Evolutionary conservation across 108 stramenopile genomes (phyloP), one percentile per base, ranked within the genome.

Genomic region (Fistulifera pelliculosa): DNA sequence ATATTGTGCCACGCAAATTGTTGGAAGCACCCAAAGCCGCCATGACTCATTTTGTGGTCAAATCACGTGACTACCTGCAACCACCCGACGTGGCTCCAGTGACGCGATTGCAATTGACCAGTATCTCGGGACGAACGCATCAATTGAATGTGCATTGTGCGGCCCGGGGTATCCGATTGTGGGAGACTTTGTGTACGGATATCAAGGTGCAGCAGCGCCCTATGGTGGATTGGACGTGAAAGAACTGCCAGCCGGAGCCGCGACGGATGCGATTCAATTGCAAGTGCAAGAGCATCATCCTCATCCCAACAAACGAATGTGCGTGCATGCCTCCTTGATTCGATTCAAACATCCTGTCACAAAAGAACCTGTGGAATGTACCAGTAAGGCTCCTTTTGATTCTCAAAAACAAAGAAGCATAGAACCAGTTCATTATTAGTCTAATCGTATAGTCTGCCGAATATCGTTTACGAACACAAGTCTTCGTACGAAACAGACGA

Each of bases 151-250:
- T 86, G 15, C 91, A 93, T 52, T 71, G 75, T 58, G 87, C 91
- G 3, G 83, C 83, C 11, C 76, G 85, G 69, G 91, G 91, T 12
- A 93, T 71, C 85, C 91, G 2, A 89, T 93, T 66, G 80, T 93
- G 8, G 85, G 81, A 6, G 91, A 93, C 58, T 60, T 56, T 31
- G 70, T 84, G 6, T 90, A 93, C 55, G 92, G 87, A 16, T 68
- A 62, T 27, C 55, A 80, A 52, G 89, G 89, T 15, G 81, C 76
- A n/a, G 89, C 81, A 0, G 71, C 85, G 17, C 54, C 83, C 17
- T 78, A 87, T 58, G 89, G 89, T 10, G 89, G 89, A 21, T 58
- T 91, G 23, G 79, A 70, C 49, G 51, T 64, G 67, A 48, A 53
- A 3, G 50, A 62, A 27, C 44, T 73, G 40, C 79, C 75, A 21